Conservation (phyloP, 2,329 filamentous ascomycete genomes). For the Decorospora gaudefroyi region DNA sequence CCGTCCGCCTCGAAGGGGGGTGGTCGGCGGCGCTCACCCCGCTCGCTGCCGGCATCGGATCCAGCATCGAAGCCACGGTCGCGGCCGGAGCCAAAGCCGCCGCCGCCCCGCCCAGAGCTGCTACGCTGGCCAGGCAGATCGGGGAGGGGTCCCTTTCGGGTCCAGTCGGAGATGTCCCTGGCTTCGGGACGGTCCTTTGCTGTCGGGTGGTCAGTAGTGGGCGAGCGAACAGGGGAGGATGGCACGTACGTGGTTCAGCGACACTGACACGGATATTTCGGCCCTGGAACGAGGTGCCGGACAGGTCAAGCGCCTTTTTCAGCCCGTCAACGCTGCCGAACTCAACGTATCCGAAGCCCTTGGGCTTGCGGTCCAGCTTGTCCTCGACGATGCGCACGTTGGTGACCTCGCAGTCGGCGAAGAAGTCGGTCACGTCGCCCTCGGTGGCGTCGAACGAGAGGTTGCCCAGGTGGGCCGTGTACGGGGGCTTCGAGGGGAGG, state of each 20-base stretch:
- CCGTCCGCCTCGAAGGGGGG: slow-evolving; percentile 70
- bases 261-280: slow-evolving; percentile 91
- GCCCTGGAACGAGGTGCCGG: slow-evolving; percentile 81
- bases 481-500: slow-evolving; percentile 89
- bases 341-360: slow-evolving; percentile 98
- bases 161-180: slow-evolving; percentile 88
- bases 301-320: slow-evolving; percentile 84
- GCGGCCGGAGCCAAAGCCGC: slow-evolving; percentile 48
- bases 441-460: slow-evolving; percentile 91
- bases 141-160: slow-evolving; percentile 85
- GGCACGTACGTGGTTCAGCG: slow-evolving; percentile 88
- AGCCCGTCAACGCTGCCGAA: slow-evolving; percentile 86
- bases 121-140: slow-evolving; percentile 67
- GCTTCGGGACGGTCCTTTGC: slow-evolving; percentile 84
- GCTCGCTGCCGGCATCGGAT: slow-evolving; percentile 63
- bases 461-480: slow-evolving; percentile 94
- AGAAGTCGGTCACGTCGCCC: slow-evolving; percentile 83
- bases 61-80: slow-evolving; percentile 57
- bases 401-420: slow-evolving; percentile 79
- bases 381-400: slow-evolving; percentile 97
- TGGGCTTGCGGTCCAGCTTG: slow-evolving; percentile 88
- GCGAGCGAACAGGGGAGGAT: not conserved
- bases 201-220: slow-evolving; percentile 49
- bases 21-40: slow-evolving; percentile 67
- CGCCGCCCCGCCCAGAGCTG: slow-evolving; percentile 54